Base-by-base conservation (phyloP, 768 basidiomycete species). In the Auriscalpium vulgare region DNA sequence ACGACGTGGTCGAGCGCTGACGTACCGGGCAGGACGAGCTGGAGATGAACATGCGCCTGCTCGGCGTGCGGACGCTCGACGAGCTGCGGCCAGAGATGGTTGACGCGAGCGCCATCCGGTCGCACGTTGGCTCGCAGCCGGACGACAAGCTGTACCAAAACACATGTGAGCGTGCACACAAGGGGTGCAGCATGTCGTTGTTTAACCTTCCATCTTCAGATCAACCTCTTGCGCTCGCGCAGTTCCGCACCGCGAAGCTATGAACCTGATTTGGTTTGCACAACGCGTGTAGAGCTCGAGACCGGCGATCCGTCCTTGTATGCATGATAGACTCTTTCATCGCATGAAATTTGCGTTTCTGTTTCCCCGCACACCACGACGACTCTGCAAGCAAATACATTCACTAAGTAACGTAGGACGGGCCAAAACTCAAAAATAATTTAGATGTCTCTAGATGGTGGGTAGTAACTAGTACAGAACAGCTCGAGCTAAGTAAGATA, bases 1-100 rank as follows among this genome's bases (percentile, higher is more conserved):
- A 38, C 3, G 3, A 48, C 8, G 50, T 47, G 6, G 8, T 51
- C 23, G 19, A 6, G 10, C 37, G 29, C 48, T 43, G 17, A 46
- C 59, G 11, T 62, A 21, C 45, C 13, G 7, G 58, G 16, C 63
- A 95, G 91, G 91, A 93, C 63, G 95, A 97, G 71, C 91, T 97
- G 64, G 90, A 94, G 74, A 97, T 97, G 94, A 92, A 94, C 72
- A 80, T 97, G 82, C 86, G 93, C 9, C 74, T 97, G 3, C 71
- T 97, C 37, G 95, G 95, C 6, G 93, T 93, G 0, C 82, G 78
- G 7, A 86, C 81, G 0, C 70, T 97, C 46, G 78, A 79, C 49
- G 91, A 97, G 40, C 72, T 97, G 51, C 81, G 83, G 0, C 89
- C 88, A 0, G 81, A 83, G 44, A 93, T 97, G 93, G 91, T 97